A percentile compares a stretch with the other conserved stretches of the same genome.
Conservation (phyloP, 495 filamentous ascomycete species). For the Xylaria telfairii region DNA sequence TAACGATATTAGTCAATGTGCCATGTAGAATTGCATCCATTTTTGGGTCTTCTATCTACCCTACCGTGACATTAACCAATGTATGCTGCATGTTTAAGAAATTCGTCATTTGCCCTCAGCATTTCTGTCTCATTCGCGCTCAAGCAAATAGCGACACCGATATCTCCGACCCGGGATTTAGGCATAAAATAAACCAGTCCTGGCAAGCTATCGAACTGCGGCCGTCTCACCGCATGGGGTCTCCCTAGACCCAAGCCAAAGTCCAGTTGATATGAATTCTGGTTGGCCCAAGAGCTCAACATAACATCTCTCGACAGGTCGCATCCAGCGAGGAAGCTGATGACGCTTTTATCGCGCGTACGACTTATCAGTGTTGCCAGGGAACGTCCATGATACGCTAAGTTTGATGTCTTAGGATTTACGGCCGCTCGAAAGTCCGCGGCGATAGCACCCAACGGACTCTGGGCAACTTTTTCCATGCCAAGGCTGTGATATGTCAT, state of each 20-base stretch:
- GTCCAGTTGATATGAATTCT: conserved; percentile 52
- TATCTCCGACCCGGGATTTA: not conserved
- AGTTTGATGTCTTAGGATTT: conserved; percentile 1
- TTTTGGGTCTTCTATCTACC: not conserved
- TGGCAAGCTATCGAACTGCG: not conserved
- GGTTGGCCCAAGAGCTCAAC: conserved; percentile 61
- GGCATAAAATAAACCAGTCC: conserved; percentile 11
- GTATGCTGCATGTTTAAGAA: not conserved
- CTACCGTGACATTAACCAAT: not conserved
- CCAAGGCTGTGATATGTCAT: conserved; percentile 7
- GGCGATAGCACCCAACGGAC: not conserved
- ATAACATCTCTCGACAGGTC: conserved; percentile 50
- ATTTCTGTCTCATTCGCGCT: not conserved
- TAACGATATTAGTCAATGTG: too few species aligned
- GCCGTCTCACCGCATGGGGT: not conserved
- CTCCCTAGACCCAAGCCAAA: conserved; percentile 56
- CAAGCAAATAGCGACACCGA: conserved; percentile 2
- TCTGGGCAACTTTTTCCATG: not conserved
- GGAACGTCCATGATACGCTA: not conserved
- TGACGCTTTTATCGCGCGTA: conserved; percentile 38
- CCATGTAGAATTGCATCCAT: too few species aligned
- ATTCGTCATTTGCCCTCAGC: not conserved
- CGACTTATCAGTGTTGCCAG: conserved; percentile 4
- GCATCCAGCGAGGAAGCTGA: conserved; percentile 40
- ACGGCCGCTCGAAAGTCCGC: conserved; percentile 1